These are phyloP conservation scores for Fomitopsis pinicola DNA, from an alignment of 1,284 basidiomycete species.

Conservation along the genomic window DNA sequence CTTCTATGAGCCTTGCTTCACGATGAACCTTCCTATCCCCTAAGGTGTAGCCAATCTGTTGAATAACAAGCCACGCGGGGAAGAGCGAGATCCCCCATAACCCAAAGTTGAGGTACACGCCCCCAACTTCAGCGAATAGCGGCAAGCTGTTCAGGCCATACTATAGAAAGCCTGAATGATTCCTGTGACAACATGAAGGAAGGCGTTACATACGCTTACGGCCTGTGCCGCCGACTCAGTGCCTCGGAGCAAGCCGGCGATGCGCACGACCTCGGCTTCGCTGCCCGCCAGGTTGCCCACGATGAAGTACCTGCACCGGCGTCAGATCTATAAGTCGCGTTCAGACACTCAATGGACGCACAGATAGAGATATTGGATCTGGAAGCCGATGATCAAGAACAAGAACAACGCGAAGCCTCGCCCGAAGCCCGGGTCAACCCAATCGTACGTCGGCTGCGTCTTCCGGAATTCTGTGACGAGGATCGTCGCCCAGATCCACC, in stretches of 20 bases:
- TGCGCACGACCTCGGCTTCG: not conserved
- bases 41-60: not conserved
- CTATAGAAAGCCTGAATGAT: not conserved
- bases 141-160: not conserved
- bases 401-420: not conserved
- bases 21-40: not conserved
- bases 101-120: not conserved
- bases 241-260: not conserved
- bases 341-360: not conserved
- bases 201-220: not conserved
- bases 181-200: too few relatives aligned
- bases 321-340: not conserved
- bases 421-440: not conserved
- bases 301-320: not conserved
- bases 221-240: not conserved
- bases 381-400: not conserved
- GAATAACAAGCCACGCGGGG: not conserved
- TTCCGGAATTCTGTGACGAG: not conserved
- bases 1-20: not conserved
- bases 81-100: not conserved
- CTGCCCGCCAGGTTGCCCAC: not conserved
- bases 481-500: not conserved
- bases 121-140: not conserved
- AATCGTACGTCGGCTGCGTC: not conserved
- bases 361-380: not conserved